phyloP scores from a whole-genome alignment of 495 filamentous ascomycete genomes.

The Achaetomiella virescens region DNA sequence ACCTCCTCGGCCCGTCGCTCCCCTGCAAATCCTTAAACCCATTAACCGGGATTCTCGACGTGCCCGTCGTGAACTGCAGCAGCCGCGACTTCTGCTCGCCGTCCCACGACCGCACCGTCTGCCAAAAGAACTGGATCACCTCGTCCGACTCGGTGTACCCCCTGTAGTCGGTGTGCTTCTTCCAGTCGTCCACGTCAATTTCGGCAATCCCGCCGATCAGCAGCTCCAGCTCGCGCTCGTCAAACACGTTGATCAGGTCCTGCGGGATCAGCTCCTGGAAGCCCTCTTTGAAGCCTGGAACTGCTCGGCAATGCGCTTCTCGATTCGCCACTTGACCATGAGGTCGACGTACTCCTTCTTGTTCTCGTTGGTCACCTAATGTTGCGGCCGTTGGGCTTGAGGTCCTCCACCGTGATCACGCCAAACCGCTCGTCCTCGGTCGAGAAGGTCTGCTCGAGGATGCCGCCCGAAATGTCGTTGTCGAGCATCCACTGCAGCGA shows the following conservation, averaged over 20 bases:
- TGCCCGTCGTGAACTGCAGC: conserved; percentile 95
- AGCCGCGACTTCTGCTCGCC: conserved; percentile 95
- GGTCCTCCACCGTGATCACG: conserved; percentile 82
- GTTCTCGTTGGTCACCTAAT: conserved; percentile 95
- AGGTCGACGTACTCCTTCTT: conserved; percentile 93
- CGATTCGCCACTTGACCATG: conserved; percentile 98
- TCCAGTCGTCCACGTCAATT: conserved; percentile 99
- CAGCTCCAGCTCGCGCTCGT: conserved; percentile 93
- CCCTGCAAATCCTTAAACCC: conserved; percentile 99
- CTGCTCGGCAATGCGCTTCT: conserved; percentile 95
- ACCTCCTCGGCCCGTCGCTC: conserved; percentile 88
- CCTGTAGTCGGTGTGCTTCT: conserved; percentile 99
- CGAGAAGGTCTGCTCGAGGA: conserved; percentile 88
- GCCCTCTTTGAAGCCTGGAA: conserved; percentile 97
- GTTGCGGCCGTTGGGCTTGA: conserved; percentile 83
- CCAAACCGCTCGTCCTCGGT: conserved; percentile 97
- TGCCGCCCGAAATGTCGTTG: conserved; percentile 84
- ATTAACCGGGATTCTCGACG: conserved; percentile 96
- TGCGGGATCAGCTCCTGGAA: conserved; percentile 97
- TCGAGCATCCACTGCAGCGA: conserved; percentile 96
- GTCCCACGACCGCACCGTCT: conserved; percentile 92
- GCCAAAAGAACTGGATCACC: conserved; percentile 98
- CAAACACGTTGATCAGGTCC: conserved; percentile 96
- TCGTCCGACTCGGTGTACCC: conserved; percentile 98
- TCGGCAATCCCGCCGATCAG: conserved; percentile 98